phyloP scores from a whole-genome alignment of 23 red algal genomes.

The Gracilaria caudata region DNA sequence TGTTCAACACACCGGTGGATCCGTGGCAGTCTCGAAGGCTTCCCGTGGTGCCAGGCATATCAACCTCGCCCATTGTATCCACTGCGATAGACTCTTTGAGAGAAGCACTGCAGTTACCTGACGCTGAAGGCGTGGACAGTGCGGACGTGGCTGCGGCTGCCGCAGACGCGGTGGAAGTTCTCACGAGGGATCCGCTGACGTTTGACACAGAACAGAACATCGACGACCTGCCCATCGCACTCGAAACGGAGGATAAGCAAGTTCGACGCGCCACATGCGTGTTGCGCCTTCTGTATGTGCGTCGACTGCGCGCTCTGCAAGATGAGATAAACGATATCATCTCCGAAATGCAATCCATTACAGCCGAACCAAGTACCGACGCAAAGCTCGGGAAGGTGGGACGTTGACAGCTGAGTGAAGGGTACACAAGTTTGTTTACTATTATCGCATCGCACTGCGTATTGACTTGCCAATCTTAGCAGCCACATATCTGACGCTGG shows the following conservation, averaged over 20 bases:
- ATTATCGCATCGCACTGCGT: not conserved
- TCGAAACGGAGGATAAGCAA: slow-evolving; percentile 25
- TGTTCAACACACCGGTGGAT: slow-evolving; percentile 45
- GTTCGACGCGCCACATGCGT: slow-evolving; percentile 5
- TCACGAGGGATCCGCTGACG: slow-evolving; percentile 11
- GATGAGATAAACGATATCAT: slow-evolving; percentile 38
- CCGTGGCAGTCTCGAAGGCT: slow-evolving; percentile 42
- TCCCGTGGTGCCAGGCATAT: slow-evolving; percentile 20
- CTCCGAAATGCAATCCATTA: slow-evolving; percentile 45
- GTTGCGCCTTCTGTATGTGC: slow-evolving; percentile 45
- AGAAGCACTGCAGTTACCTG: slow-evolving; percentile 7
- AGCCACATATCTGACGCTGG: slow-evolving; percentile 59
- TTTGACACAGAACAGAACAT: not conserved
- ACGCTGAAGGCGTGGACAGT: not conserved
- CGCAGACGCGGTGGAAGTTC: slow-evolving; percentile 10
- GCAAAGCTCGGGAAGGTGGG: slow-evolving; percentile 48
- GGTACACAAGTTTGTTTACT: not conserved
- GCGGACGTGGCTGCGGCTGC: slow-evolving; percentile 27
- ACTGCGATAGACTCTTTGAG: not conserved
- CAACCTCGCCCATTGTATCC: not conserved
- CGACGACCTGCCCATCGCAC: slow-evolving; percentile 24
- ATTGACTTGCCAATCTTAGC: slow-evolving; percentile 67
- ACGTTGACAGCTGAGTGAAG: not conserved
- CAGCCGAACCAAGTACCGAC: slow-evolving; percentile 45
- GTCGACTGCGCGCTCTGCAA: slow-evolving; percentile 38